These are phyloP conservation scores for Neofusicoccum umdonicola DNA, from an alignment of 2,329 filamentous ascomycete genomes.

Conservation along the genomic window DNA sequence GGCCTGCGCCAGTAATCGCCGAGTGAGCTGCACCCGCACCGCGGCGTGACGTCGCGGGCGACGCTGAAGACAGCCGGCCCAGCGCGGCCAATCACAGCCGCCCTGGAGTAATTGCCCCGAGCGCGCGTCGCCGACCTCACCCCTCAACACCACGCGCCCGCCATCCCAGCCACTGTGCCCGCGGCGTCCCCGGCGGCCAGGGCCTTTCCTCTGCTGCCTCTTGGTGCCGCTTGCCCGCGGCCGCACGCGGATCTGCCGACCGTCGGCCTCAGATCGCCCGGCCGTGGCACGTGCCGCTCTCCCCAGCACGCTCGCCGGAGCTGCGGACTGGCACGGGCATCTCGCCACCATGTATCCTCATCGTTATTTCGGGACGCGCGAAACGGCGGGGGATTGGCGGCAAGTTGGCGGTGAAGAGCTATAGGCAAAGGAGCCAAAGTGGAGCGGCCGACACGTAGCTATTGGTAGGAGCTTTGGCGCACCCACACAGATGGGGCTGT, in stretches of 20 bases:
- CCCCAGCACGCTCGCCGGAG: not conserved
- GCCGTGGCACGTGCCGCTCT: not conserved
- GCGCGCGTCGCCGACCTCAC: conserved; percentile 2
- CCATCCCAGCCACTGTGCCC: not conserved
- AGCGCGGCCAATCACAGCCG: conserved; percentile 4
- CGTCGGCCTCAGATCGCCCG: not conserved
- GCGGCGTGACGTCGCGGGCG: not conserved
- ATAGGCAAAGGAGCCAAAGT: conserved; percentile 1
- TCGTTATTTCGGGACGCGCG: not conserved
- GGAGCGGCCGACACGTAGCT: conserved; percentile 14
- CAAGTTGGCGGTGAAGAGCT: conserved; percentile 3
- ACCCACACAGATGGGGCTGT: conserved; percentile 9
- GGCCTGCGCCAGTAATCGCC: not conserved
- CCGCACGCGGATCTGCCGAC: not conserved
- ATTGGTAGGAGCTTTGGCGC: conserved; percentile 6
- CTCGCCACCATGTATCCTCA: not conserved
- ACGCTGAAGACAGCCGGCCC: not conserved
- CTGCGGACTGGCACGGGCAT: not conserved
- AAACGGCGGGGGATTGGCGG: conserved; percentile 8
- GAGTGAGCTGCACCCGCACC: not conserved
- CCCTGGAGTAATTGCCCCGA: conserved; percentile 2
- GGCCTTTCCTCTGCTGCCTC: not conserved
- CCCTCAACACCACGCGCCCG: not conserved
- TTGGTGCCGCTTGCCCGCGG: too few species aligned
- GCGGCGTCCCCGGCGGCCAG: not conserved